Base-by-base conservation (phyloP, 2,329 filamentous ascomycete genomes). In the Cryphonectria carpinicola region DNA sequence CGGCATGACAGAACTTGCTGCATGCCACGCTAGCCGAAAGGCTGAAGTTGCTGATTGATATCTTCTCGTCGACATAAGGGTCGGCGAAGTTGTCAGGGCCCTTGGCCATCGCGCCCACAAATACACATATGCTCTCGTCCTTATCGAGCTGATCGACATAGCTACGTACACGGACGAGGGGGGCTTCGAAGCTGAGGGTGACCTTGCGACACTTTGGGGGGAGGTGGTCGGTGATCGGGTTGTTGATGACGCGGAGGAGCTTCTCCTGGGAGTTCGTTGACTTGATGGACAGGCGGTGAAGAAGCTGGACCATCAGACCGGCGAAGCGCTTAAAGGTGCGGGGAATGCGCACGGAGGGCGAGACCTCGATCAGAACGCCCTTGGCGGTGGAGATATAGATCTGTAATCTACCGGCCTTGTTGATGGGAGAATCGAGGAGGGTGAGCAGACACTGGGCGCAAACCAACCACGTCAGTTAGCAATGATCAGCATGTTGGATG, bases 361-460 rank as follows among this genome's bases (percentile, higher is more conserved):
- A 98, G 75, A 99, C 95, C 84, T 98, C 94, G 78, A 99, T 99
- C 76, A 99, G 86, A 49, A 98, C 95, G 66, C 96, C 95, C 83
- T 97, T 98, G 75, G 95, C 94, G 6, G 96, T 98, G 82, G 97
- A 95, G 75, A 99, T 98, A 84, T 97, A 99, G 79, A 99, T 98
- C 83, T 99, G 96, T 54, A 99, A 90, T 82, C 91, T 95, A 78
- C 96, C 96, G 70, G 95, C 95, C 83, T 99, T 99, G 88, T 99
- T 99, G 87, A 98, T 92, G 64, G 96, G 96, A 28, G 96, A 99
- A 81, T 99, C 96, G 78, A 99, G 91, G 43, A 99, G 90, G 64
- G 96, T 99, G 76, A 99, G 90, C 66, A 99, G 90, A 81, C 96
- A 99, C 96, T 99, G 82, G 67, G 54, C 69, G 43, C 43, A 39